A percentile compares a stretch with the other conserved stretches of the same genome.
phyloP scores from a whole-genome alignment of 176 grass and related monocot genomes.

The Pontederia paniculata region DNA sequence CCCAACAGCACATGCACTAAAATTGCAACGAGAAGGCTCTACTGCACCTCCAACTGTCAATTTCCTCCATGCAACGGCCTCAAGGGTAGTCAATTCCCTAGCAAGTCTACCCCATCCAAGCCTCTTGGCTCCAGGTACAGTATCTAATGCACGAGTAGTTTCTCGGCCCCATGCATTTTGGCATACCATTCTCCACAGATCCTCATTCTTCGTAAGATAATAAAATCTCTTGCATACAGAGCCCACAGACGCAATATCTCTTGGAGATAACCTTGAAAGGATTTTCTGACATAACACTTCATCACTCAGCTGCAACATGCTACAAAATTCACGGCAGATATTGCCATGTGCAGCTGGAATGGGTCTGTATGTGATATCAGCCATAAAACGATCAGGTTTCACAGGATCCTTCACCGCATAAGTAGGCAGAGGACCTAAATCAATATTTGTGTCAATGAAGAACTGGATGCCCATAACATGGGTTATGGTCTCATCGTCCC shows the following conservation, averaged over 20 bases:
- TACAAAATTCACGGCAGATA: conserved; percentile 45
- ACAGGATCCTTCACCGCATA: conserved; percentile 30
- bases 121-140: conserved; percentile 53
- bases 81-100: conserved; percentile 78
- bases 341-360: conserved; percentile 30
- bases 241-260: conserved; percentile 81
- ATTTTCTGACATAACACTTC: conserved; percentile 83
- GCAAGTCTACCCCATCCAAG: conserved; percentile 72
- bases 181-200: conserved; percentile 96
- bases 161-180: conserved; percentile 78
- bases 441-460: conserved; percentile 60
- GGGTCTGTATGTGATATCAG: conserved; percentile 18
- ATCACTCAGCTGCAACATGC: conserved; percentile 62
- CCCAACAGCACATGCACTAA: conserved; percentile 85
- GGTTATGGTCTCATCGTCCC: conserved; percentile 66
- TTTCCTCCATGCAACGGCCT: conserved; percentile 76
- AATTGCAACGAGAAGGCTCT: conserved; percentile 92
- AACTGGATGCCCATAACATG: conserved; percentile 88
- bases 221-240: conserved; percentile 72
- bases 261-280: conserved; percentile 57
- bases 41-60: conserved; percentile 62
- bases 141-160: conserved; percentile 59
- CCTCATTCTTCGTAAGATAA: conserved; percentile 65
- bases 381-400: conserved; percentile 20
- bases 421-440: conserved; percentile 58